Conservation (phyloP, 306 rosid species). For the Psophocarpus tetragonolobus region DNA sequence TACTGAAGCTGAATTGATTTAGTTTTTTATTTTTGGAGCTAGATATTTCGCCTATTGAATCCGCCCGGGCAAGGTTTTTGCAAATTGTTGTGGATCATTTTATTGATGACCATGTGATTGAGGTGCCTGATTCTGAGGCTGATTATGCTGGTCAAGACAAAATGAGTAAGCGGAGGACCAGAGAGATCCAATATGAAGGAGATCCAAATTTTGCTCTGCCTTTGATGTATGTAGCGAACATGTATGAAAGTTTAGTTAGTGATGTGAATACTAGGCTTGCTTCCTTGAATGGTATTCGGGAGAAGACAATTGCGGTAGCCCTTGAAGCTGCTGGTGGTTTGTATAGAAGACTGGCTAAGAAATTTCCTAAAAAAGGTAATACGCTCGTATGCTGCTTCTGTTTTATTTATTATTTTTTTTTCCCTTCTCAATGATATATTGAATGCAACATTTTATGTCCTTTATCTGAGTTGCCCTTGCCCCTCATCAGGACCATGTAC, state of each 20-base stretch:
- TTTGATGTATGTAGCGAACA: conserved; percentile 94
- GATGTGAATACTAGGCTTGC: conserved; percentile 83
- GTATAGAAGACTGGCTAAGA: conserved; percentile 90
- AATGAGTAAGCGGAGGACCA: conserved; percentile 72
- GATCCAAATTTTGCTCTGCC: conserved; percentile 76
- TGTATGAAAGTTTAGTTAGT: conserved; percentile 78
- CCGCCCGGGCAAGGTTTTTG: conserved; percentile 81
- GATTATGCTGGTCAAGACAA: conserved; percentile 69
- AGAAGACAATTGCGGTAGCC: conserved; percentile 92
- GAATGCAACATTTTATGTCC: conserved; percentile 20
- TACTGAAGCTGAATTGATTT: conserved; percentile 29
- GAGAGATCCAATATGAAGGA: conserved; percentile 80
- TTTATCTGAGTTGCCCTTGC: conserved; percentile 24
- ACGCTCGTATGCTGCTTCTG: not conserved
- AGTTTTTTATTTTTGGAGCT: conserved; percentile 35
- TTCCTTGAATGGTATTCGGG: conserved; percentile 83
- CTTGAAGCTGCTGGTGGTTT: conserved; percentile 99
- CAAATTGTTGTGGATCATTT: conserved; percentile 85
- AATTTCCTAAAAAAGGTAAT: conserved; percentile 89
- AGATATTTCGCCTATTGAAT: conserved; percentile 88
- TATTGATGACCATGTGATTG: conserved; percentile 56
- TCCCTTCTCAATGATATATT: not conserved
- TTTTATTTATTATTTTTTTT: not conserved
- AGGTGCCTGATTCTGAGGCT: conserved; percentile 65
- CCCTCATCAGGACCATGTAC: conserved; percentile 60